Evolutionary conservation across 2,329 filamentous ascomycete species (phyloP), one percentile per base, ranked within the genome.

Genomic region (Basipetospora chlamydospora): DNA sequence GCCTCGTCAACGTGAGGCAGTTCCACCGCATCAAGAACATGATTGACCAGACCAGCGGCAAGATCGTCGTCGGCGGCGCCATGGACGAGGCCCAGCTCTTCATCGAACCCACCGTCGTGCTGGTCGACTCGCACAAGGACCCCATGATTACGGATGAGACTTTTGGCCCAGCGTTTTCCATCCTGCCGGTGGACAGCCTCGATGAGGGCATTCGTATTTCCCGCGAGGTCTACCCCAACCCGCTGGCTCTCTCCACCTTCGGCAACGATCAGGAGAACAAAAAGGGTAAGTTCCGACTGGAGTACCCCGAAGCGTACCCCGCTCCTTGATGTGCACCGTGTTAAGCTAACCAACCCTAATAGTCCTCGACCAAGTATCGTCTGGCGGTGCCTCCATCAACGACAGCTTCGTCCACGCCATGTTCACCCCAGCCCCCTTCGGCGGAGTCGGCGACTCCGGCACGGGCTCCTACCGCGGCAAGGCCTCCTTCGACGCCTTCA

Each of bases 51-150:
- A 80, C 74, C 39, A 71, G 72, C 43, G 90, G 90, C 55, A 81
- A 82, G 60, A 85, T 98, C 44, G 66, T 96, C 33, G 63, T 93
- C 49, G 90, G 90, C 35, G 90, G 90, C 33, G 74, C 77, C 38
- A 77, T 81, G 61, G 85, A 96, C 54, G 77, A 83, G 52, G 64
- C 70, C 25, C 71, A 84, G 22, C 75, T 81, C 34, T 95, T 81
- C 58, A 90, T 98, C 47, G 85, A 88, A 54, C 84, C 87, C 1
- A 98, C 90, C 0, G 76, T 88, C n/a, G 77, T 98, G n/a, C 68
- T 84, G 42, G 80, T 95, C 26, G 67, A 82, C 45, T 76, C 74
- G 42, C 42, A 59, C 20, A 70, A 87, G 33, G 88, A 94, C 58
- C 69, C 78, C 6, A 73, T 95, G 57, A 70, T 95, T 50, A 61